Base-by-base conservation (phyloP, 2,329 filamentous ascomycete species). In the Epichloe sp. region DNA sequence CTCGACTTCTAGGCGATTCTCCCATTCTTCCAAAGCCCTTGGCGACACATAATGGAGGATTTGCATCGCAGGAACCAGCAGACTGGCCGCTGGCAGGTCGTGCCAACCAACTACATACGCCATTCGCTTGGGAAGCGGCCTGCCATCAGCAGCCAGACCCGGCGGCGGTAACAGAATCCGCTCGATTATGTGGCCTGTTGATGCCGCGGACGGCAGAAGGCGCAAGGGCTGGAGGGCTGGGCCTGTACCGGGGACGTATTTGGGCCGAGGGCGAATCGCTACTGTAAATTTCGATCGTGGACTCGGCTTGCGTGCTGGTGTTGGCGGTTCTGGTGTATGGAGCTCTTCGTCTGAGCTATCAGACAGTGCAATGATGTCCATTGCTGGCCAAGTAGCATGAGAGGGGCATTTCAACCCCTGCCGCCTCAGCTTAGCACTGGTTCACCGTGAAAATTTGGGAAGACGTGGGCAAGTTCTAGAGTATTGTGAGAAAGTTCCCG, bases 21-120 rank as follows among this genome's bases (percentile, higher is more conserved):
- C 79, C 68, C 73, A 84, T 0, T 78, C 70, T 59, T 84, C 80
- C 3, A 81, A 57, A 10, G 69, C 71, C 11, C 68, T 65, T 2
- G 75, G 74, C 0, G 79, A 81, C 7, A 83, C 78, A 54, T 80
- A 83, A 35, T 82, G 73, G 12, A 76, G 67, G 5, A 80, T 69
- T 53, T 69, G 51, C 66, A 71, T 67, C 58, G 73, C 58, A 56
- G 68, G 71, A 2, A 81, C 66, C 3, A 72, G 57, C 45, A 74
- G 62, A 17, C 71, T 68, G 40, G 73, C 76, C 0, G 70, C 69
- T 0, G 76, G 76, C 0, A 74, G 60, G 53, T 80, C 77, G 23
- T 64, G 68, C 72, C 77, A 80, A 6, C 73, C 73, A 5, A 83
- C 68, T 2, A 77, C 64, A 52, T 83, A 79, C 47, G 71, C 71